Base-by-base conservation (phyloP, 2,329 filamentous ascomycete genomes). In the Xylariales sp. region DNA sequence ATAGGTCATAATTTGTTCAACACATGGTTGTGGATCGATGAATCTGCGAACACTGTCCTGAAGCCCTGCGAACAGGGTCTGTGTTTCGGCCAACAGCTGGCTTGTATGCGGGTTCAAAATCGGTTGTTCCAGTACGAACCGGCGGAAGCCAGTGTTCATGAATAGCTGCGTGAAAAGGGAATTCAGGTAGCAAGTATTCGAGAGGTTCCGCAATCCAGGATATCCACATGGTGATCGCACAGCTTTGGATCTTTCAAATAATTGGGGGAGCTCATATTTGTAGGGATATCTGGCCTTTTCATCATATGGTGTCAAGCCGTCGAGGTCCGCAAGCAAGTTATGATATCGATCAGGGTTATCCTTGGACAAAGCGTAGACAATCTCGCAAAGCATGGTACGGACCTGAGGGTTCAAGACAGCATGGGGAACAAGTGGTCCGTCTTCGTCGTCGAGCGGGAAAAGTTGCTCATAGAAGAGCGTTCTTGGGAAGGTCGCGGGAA, bases 121-220 rank as follows among this genome's bases (percentile, higher is more conserved):
- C 7, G 71, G 63, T n/a, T 78, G 70, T 43, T 71, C 63, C 46
- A 97, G 72, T 51, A 98, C 86, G 61, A 97, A 95, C 12, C 78
- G 74, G 14, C 93, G 83, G 55, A 98, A 97, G 5, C 80, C 75
- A 12, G 86, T 67, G 57, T 98, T 97, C 88, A 96, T 97, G 69
- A 91, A 98, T 0, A 98, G 77, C 58, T 98, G 93, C 0, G 89
- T 91, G 46, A 97, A 75, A 1, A 98, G 70, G 1, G 93, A 97
- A 60, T 98, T 98, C 58, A 97, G 76, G 59, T 98, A 98, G 64
- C 93, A 98, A 1, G 94, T 97, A 58, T 96, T 95, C 8, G 88
- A 93, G 12, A 96, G 74, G 55, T 98, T 98, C 43, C 77, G 77
- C n/a, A 98, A 65, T 1, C 93, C 93, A n/a, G 86, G 80, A 58